A percentile compares a stretch with the other conserved stretches of the same genome.
Evolutionary conservation across 1,284 basidiomycete genomes (phyloP).

Genomic region (Wallemia ichthyophaga): DNA sequence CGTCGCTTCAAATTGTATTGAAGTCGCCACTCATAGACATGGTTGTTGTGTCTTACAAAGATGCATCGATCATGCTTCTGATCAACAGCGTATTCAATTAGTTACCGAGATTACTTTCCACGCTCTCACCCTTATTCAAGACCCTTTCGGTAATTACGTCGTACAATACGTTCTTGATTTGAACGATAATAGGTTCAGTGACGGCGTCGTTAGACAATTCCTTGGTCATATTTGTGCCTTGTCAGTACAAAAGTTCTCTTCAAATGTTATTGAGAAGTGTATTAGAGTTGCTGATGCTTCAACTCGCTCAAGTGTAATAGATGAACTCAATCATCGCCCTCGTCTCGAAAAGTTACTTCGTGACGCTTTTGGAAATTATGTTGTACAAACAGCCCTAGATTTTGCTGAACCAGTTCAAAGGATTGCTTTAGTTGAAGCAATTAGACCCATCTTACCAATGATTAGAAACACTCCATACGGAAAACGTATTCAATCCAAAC

Average conservation of each 20-base stretch:
- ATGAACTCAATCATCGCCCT: conserved; percentile 77
- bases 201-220: conserved; percentile 90
- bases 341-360: conserved; percentile 82
- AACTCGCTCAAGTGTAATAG: conserved; percentile 79
- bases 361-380: conserved; percentile 81
- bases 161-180: conserved; percentile 93
- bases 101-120: conserved; percentile 98
- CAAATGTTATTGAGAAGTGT: conserved; percentile 88
- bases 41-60: conserved; percentile 96
- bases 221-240: conserved; percentile 88
- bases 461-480: conserved; percentile 93
- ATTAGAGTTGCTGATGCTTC: conserved; percentile 85
- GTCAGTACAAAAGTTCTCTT: conserved; percentile 95
- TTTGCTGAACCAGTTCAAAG: conserved; percentile 75
- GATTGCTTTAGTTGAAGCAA: conserved; percentile 47
- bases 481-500: conserved; percentile 87
- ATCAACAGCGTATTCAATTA: conserved; percentile 76
- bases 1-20: conserved; percentile 91
- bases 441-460: conserved; percentile 77
- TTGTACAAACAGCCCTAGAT: conserved; percentile 77
- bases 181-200: conserved; percentile 92
- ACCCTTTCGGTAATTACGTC: conserved; percentile 90
- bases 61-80: conserved; percentile 94
- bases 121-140: conserved; percentile 86
- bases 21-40: conserved; percentile 96